Evolutionary conservation across 2,329 filamentous ascomycete genomes (phyloP).

Genomic region (Aspergillus uvarum): DNA sequence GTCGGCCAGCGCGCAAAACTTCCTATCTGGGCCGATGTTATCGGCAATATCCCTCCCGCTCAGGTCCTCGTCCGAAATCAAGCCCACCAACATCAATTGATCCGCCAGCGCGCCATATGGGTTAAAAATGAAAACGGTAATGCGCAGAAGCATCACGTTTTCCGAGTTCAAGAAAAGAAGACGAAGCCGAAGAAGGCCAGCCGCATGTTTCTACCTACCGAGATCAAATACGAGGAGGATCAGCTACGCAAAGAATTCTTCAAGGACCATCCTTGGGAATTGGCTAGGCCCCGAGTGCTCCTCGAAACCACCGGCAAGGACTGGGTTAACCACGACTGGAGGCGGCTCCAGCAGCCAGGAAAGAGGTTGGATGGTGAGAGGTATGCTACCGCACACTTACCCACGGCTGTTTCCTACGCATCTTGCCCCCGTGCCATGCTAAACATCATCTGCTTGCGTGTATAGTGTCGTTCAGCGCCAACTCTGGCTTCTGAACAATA

Average conservation of each 20-base stretch:
- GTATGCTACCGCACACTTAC: conserved; percentile 48
- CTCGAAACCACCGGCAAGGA: conserved; percentile 86
- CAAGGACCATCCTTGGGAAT: conserved; percentile 93
- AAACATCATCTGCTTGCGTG: conserved; percentile 9
- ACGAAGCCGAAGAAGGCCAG: conserved; percentile 64
- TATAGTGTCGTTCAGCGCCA: conserved; percentile 88
- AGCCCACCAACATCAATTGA: conserved; percentile 47
- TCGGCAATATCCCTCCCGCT: conserved; percentile 59
- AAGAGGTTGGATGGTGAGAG: conserved; percentile 80
- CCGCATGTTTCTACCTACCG: conserved; percentile 76
- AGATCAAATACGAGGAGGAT: conserved; percentile 81
- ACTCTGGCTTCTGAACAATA: conserved; percentile 73
- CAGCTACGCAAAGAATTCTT: conserved; percentile 77
- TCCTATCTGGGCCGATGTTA: conserved; percentile 57
- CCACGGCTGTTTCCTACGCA: not conserved
- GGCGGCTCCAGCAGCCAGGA: conserved; percentile 69
- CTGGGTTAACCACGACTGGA: conserved; percentile 74
- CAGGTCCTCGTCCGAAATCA: conserved; percentile 61
- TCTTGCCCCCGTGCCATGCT: conserved; percentile 5
- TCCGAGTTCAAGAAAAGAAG: conserved; percentile 36
- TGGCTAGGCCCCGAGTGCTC: conserved; percentile 81
- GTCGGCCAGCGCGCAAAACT: conserved; percentile 35
- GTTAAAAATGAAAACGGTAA: conserved; percentile 31
- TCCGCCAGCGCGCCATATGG: conserved; percentile 39
- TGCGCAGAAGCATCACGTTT: conserved; percentile 20